Percentiles rank a stretch among this genome's conserved stretches.
These are phyloP conservation scores for Vitis hybrid DNA, from an alignment of 177 flowering plant genomes.

Conservation along the genomic window DNA sequence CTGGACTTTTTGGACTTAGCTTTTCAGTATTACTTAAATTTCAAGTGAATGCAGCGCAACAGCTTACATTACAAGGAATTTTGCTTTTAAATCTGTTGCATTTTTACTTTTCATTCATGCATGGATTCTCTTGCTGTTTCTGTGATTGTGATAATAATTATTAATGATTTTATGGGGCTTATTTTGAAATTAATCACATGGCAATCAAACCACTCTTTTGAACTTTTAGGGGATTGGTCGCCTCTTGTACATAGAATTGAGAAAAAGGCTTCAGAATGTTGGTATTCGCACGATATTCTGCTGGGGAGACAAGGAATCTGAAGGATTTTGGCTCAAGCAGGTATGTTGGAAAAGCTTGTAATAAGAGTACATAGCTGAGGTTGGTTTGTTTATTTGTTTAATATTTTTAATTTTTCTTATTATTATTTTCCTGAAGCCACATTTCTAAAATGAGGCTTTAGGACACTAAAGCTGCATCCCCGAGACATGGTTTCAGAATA, in stretches of 20 bases:
- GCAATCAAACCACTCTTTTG: background rate
- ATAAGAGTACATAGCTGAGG: background rate
- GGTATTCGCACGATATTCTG: constrained; percentile 71
- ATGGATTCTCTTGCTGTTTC: background rate
- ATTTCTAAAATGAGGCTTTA: too few species aligned
- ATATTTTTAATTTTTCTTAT: background rate
- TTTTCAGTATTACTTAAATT: background rate
- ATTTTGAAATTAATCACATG: background rate
- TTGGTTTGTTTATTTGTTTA: background rate
- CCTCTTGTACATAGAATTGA: constrained; percentile 58
- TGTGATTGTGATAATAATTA: background rate
- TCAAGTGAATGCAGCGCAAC: too few species aligned
- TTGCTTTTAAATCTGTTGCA: background rate
- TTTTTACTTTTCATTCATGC: background rate
- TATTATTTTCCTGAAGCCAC: too few species aligned
- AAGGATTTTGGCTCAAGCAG: constrained; percentile 94
- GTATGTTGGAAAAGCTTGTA: constrained; percentile 26
- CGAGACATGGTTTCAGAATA: too few species aligned
- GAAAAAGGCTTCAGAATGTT: constrained; percentile 69
- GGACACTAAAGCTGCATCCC: too few species aligned
- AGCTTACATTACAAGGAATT: too few species aligned
- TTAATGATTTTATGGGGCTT: background rate
- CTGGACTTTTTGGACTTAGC: background rate
- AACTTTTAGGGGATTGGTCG: constrained; percentile 72
- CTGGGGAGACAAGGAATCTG: constrained; percentile 91